phyloP scores from a whole-genome alignment of 169 alveolate genomes.

The Theileria orientalis region DNA sequence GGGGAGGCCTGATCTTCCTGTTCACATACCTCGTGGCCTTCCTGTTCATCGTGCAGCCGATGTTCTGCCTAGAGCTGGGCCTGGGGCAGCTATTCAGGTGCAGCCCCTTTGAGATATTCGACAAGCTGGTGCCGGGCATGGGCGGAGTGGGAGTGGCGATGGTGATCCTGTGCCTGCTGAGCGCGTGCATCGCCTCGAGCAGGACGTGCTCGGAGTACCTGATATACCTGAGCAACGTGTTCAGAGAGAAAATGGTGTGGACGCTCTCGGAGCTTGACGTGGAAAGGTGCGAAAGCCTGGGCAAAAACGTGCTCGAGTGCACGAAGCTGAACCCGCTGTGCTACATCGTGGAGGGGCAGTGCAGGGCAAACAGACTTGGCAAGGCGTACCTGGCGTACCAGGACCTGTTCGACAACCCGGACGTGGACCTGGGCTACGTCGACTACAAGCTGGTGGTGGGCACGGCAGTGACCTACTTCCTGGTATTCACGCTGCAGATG shows the following conservation, averaged over 20 bases:
- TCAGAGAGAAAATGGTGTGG: constrained; percentile 68
- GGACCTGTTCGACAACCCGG: constrained; percentile 19
- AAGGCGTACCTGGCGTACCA: constrained; percentile 44
- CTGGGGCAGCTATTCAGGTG: constrained; percentile 71
- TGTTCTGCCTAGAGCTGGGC: constrained; percentile 66
- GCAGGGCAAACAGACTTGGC: constrained; percentile 43
- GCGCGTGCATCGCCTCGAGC: constrained; percentile 61
- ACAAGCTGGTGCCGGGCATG: constrained; percentile 61
- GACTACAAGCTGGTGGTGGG: constrained; percentile 40
- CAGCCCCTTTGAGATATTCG: constrained; percentile 65
- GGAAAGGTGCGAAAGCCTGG: constrained; percentile 32
- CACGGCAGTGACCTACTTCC: constrained; percentile 32
- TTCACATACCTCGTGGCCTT: constrained; percentile 67
- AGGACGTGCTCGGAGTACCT: constrained; percentile 69
- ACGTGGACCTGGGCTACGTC: neutral
- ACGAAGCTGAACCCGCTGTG: constrained; percentile 60
- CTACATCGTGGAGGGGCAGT: constrained; percentile 34
- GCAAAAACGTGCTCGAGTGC: constrained; percentile 32
- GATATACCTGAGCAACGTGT: constrained; percentile 59
- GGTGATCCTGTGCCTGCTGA: constrained; percentile 65
- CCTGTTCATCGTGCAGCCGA: constrained; percentile 73
- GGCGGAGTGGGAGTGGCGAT: constrained; percentile 72
- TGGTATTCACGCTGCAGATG: constrained; percentile 57
- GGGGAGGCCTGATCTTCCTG: constrained; percentile 72
- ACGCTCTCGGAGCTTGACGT: constrained; percentile 56